Conservation (phyloP, 139 green algal genomes). For the Micractinium conductrix region DNA sequence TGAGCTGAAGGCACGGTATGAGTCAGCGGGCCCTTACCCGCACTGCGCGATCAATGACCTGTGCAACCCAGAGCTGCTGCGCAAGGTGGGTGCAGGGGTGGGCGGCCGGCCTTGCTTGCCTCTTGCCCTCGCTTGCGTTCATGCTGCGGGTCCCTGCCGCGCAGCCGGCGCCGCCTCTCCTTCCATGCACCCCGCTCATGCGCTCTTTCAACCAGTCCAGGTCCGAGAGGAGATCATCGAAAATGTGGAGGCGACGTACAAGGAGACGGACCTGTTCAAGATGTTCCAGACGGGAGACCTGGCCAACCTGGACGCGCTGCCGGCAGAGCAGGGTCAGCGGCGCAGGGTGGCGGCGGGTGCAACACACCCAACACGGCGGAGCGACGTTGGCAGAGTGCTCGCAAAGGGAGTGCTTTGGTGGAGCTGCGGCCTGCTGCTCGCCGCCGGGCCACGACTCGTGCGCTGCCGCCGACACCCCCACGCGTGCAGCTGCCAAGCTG, state of each 20-base stretch:
- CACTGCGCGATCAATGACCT: conserved; percentile 56
- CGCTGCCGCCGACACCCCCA: no score
- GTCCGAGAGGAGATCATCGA: conserved; percentile 85
- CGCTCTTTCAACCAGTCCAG: not conserved
- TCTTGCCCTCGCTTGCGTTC: not conserved
- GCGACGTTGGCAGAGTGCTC: no score
- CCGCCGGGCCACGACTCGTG: no score
- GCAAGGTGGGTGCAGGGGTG: conserved; percentile 15
- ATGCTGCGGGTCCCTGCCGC: not conserved
- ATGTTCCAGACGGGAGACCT: conserved; percentile 91
- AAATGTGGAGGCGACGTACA: conserved; percentile 88
- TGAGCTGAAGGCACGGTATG: conserved; percentile 43
- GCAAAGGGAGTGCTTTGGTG: no score
- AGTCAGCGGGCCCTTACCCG: conserved; percentile 58
- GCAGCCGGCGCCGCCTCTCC: not conserved
- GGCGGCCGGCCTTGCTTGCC: no score
- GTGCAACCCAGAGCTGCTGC: conserved; percentile 55
- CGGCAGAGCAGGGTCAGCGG: conserved; percentile 42
- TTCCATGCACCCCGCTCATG: not conserved
- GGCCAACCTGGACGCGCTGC: conserved; percentile 79
- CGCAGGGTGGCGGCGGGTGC: no score
- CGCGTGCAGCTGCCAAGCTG: conserved; percentile 68
- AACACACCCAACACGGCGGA: no score
- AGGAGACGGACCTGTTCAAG: conserved; percentile 95
- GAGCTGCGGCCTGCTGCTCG: no score